Conservation (phyloP, 2,329 filamentous ascomycete genomes). For the Penicillium sp. region DNA sequence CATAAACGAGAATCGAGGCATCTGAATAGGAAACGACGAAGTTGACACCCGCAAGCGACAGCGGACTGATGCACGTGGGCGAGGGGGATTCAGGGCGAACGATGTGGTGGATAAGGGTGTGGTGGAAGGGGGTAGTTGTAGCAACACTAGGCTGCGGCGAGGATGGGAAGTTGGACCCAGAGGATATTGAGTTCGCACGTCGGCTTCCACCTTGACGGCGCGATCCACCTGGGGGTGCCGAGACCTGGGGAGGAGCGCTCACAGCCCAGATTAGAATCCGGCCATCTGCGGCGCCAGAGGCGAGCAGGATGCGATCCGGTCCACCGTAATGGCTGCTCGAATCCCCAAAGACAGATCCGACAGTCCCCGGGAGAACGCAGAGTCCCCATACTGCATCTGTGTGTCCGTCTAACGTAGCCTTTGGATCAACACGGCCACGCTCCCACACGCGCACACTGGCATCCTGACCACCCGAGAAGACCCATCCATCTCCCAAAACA, state of each 20-base stretch:
- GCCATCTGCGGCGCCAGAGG: conserved; percentile 87
- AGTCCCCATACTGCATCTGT: conserved; percentile 96
- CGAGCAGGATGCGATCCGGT: conserved; percentile 84
- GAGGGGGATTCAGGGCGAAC: conserved; percentile 68
- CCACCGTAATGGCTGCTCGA: conserved; percentile 73
- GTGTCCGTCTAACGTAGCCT: conserved; percentile 90
- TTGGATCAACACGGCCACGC: conserved; percentile 88
- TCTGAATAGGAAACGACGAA: conserved; percentile 95
- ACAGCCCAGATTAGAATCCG: conserved; percentile 93
- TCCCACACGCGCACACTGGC: conserved; percentile 94
- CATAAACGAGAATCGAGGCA: conserved; percentile 86
- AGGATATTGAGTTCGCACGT: conserved; percentile 89
- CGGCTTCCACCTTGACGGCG: conserved; percentile 75
- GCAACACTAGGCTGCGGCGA: conserved; percentile 87
- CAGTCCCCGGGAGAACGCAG: conserved; percentile 83
- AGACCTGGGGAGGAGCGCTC: conserved; percentile 82
- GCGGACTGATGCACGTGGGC: conserved; percentile 88
- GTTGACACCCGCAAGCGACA: conserved; percentile 78
- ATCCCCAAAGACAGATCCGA: conserved; percentile 76
- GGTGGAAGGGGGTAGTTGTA: conserved; percentile 81
- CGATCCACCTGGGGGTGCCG: conserved; percentile 74
- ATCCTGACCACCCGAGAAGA: conserved; percentile 96
- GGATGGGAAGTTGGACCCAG: conserved; percentile 86
- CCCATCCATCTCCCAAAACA: conserved; percentile 91
- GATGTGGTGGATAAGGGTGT: conserved; percentile 87